A percentile compares a stretch with the other conserved stretches of the same genome.
phyloP scores from a whole-genome alignment of 495 filamentous ascomycete species.

The Neurospora sp. region DNA sequence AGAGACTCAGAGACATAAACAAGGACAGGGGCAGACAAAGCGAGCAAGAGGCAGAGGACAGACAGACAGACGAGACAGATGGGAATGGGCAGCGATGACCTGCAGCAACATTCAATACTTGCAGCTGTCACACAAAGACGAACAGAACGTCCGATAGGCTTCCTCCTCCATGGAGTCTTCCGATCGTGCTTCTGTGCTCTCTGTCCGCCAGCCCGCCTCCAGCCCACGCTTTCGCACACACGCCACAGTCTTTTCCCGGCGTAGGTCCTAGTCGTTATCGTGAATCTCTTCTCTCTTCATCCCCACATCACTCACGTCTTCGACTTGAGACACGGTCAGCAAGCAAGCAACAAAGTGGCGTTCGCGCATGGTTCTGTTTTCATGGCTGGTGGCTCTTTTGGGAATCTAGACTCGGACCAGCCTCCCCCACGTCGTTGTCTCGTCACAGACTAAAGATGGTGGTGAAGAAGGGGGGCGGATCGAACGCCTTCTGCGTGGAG shows the following conservation, averaged over 20 bases:
- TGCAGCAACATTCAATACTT: not conserved
- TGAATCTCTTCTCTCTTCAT: not conserved
- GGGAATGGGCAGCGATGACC: not conserved
- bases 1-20: not conserved
- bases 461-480: not conserved
- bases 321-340: not conserved
- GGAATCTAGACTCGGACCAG: not conserved
- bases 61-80: not conserved
- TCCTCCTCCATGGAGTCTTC: constrained; percentile 1
- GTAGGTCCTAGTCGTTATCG: not conserved
- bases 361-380: not conserved
- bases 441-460: not conserved
- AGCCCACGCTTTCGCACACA: not conserved
- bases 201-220: not conserved
- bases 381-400: not conserved
- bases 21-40: not conserved
- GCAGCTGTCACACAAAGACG: not conserved
- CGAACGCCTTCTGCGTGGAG: not conserved
- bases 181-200: constrained; percentile 4
- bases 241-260: not conserved
- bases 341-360: not conserved
- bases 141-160: not conserved
- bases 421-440: not conserved
- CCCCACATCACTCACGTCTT: not conserved
- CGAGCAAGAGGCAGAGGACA: not conserved